Evolutionary conservation across 2,329 filamentous ascomycete species (phyloP).

Genomic region (Ophiostoma piceae): DNA sequence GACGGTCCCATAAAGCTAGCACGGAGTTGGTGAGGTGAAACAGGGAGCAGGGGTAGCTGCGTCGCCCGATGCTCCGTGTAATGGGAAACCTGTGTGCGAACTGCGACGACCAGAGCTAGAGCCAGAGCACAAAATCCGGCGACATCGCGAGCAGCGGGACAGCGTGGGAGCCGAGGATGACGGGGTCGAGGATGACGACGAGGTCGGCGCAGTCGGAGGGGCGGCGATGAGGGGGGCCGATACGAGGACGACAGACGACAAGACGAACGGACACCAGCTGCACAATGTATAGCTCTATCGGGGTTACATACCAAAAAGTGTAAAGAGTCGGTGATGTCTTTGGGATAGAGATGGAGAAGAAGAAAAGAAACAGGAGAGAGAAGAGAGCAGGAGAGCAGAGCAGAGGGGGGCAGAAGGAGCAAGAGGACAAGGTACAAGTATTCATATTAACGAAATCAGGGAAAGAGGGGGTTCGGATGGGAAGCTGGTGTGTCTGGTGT

Average conservation of each 20-base stretch:
- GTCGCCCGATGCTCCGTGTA: background rate
- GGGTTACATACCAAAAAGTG: slow-evolving; percentile 9
- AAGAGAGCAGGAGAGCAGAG: background rate
- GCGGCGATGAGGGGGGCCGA: background rate
- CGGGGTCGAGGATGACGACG: background rate
- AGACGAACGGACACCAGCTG: background rate
- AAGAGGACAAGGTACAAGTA: slow-evolving; percentile 13
- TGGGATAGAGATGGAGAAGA: background rate
- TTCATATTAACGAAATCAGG: slow-evolving; percentile 10
- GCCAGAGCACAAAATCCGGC: background rate
- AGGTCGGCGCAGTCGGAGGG: background rate
- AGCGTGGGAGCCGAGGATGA: background rate
- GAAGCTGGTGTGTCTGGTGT: slow-evolving; percentile 13
- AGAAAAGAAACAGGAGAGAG: background rate
- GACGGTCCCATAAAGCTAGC: background rate
- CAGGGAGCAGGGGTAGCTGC: background rate
- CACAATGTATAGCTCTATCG: background rate
- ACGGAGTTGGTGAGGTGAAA: background rate
- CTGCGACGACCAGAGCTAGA: background rate
- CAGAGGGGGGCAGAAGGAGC: slow-evolving; percentile 1
- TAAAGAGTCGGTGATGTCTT: slow-evolving; percentile 15
- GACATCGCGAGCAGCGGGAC: background rate
- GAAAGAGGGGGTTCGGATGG: slow-evolving; percentile 12
- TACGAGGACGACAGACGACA: background rate
- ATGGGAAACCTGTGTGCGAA: background rate